These are phyloP conservation scores for Thelonectria rubi DNA, from an alignment of 2,329 filamentous ascomycete species.

Conservation along the genomic window DNA sequence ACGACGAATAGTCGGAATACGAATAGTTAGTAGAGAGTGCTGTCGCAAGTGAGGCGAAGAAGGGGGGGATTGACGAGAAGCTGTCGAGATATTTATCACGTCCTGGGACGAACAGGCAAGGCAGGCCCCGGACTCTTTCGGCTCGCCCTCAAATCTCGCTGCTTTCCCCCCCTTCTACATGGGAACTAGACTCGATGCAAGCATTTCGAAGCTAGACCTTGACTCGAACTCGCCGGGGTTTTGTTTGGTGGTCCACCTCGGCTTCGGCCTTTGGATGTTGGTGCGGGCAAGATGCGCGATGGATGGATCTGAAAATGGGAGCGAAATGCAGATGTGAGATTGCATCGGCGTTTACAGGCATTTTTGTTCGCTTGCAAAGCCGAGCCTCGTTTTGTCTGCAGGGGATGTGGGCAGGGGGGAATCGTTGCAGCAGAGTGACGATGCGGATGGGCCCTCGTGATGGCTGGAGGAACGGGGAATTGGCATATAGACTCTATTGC, in stretches of 20 bases:
- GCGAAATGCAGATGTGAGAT: neutral
- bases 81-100: too few relatives aligned
- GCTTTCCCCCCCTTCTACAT: neutral
- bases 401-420: too few relatives aligned
- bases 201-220: too few relatives aligned
- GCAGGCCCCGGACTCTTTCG: too few relatives aligned
- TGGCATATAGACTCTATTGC: too few relatives aligned
- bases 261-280: neutral
- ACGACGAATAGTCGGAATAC: too few relatives aligned
- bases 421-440: neutral
- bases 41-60: too few relatives aligned
- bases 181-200: too few relatives aligned
- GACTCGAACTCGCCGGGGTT: too few relatives aligned
- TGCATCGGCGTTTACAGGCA: slow-evolving; percentile 2
- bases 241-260: neutral
- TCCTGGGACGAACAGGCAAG: too few relatives aligned
- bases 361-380: slow-evolving; percentile 1
- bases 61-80: too few relatives aligned
- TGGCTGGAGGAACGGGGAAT: neutral
- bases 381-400: neutral
- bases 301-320: neutral
- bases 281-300: neutral
- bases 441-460: neutral
- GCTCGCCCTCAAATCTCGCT: slow-evolving; percentile 5
- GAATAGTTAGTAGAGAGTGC: too few relatives aligned